A percentile compares a stretch with the other conserved stretches of the same genome.
Conservation (phyloP, 78 protist species). For the Dictyostelium brefeldianum region DNA sequence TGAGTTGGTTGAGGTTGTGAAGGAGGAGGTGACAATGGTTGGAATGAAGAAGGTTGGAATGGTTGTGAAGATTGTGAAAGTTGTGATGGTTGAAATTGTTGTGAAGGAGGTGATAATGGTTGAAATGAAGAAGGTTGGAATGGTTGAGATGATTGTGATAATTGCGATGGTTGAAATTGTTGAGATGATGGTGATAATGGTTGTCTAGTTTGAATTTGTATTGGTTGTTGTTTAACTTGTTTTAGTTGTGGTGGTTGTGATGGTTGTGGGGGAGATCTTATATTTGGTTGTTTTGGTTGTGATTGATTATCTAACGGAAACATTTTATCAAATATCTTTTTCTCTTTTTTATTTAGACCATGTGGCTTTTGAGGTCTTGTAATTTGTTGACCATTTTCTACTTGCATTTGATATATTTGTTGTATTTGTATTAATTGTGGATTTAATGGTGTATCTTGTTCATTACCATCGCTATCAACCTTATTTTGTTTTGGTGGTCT, state of each 20-base stretch:
- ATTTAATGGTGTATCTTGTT: neutral
- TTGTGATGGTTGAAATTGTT: neutral
- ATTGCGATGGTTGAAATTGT: neutral
- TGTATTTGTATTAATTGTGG: neutral
- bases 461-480: no score
- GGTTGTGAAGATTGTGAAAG: neutral
- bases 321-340: no score
- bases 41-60: neutral
- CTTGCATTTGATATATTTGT: neutral
- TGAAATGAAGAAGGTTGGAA: neutral
- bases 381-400: neutral
- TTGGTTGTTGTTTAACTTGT: neutral
- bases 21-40: neutral
- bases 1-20: no score
- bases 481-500: constrained; percentile 17
- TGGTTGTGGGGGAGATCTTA: neutral
- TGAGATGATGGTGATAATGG: neutral
- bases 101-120: neutral
- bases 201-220: neutral
- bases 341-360: no score
- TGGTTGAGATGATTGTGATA: neutral
- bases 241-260: neutral
- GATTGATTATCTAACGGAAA: neutral
- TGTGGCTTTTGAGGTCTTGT: neutral
- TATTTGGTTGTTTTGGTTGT: neutral